Conservation (phyloP, 2,329 filamentous ascomycete genomes). For the Aspergillus fischeri region DNA sequence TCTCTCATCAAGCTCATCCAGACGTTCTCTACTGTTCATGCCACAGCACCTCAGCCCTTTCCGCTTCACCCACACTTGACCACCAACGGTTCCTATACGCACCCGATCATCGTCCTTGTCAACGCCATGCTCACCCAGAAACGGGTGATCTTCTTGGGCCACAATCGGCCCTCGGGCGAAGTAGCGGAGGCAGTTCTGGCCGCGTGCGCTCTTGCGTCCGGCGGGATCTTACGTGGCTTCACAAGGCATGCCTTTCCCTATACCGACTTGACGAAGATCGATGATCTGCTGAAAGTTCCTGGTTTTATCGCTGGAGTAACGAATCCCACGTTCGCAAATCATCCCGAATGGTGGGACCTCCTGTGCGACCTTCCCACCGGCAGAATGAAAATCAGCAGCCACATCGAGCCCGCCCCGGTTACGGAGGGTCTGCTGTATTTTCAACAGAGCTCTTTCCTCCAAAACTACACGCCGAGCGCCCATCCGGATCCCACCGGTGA, state of each 20-base stretch:
- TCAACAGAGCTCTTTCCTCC: conserved; percentile 53
- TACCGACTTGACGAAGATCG: conserved; percentile 95
- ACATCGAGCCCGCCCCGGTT: conserved; percentile 72
- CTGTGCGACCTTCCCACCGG: conserved; percentile 90
- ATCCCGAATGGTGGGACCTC: conserved; percentile 97
- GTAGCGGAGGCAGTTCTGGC: conserved; percentile 97
- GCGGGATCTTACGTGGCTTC: conserved; percentile 87
- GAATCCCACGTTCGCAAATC: conserved; percentile 91
- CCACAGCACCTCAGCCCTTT: conserved; percentile 80
- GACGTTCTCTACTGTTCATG: conserved; percentile 79
- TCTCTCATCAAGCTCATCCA: conserved; percentile 96
- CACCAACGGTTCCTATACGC: conserved; percentile 81
- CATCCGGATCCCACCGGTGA: conserved; percentile 75
- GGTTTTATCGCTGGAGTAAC: conserved; percentile 98
- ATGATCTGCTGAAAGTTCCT: conserved; percentile 90
- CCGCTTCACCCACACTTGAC: conserved; percentile 85
- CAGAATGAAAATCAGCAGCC: conserved; percentile 88
- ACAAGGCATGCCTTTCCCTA: conserved; percentile 96
- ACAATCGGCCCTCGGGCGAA: conserved; percentile 91
- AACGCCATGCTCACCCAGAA: conserved; percentile 97
- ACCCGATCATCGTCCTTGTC: conserved; percentile 89
- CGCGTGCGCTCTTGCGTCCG: conserved; percentile 90
- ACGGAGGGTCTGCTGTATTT: conserved; percentile 87
- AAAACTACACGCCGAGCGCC: conserved; percentile 21
- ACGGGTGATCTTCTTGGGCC: conserved; percentile 88